These are phyloP conservation scores for Nigrospora sphaerica DNA, from an alignment of 2,329 filamentous ascomycete species.

Conservation along the genomic window DNA sequence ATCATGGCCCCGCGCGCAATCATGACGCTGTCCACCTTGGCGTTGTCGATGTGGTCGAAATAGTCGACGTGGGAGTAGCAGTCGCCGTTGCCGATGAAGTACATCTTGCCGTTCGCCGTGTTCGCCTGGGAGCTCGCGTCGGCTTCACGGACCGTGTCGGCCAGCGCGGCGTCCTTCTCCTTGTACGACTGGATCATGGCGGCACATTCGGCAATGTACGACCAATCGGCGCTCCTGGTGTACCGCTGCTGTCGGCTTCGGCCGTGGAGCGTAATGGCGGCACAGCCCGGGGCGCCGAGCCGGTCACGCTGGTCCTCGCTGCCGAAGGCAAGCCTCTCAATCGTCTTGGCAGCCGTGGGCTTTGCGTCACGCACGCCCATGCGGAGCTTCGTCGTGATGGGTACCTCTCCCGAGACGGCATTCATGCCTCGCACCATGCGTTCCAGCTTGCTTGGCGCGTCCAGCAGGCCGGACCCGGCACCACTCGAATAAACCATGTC, in stretches of 20 bases:
- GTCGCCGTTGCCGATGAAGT: slow-evolving; percentile 94
- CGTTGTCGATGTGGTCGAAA: slow-evolving; percentile 65
- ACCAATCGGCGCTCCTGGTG: slow-evolving; percentile 87
- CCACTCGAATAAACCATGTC: slow-evolving; percentile 86
- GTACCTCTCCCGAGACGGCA: slow-evolving; percentile 79
- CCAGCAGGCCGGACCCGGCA: slow-evolving; percentile 86
- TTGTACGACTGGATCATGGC: slow-evolving; percentile 78
- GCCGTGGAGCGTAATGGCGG: slow-evolving; percentile 93
- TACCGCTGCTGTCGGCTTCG: slow-evolving; percentile 92
- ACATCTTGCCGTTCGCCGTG: slow-evolving; percentile 61
- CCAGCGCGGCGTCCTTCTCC: slow-evolving; percentile 53
- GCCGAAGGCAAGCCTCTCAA: slow-evolving; percentile 78
- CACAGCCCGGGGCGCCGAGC: slow-evolving; percentile 73
- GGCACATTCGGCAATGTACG: slow-evolving; percentile 86
- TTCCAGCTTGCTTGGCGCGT: slow-evolving; percentile 79
- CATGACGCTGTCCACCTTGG: slow-evolving; percentile 90
- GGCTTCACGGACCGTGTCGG: slow-evolving; percentile 71
- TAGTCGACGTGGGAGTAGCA: slow-evolving; percentile 93
- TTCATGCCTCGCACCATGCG: slow-evolving; percentile 97
- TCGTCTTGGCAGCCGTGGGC: slow-evolving; percentile 73
- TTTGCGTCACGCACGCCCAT: slow-evolving; percentile 78
- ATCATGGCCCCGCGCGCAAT: slow-evolving; percentile 91
- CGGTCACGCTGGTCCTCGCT: slow-evolving; percentile 63
- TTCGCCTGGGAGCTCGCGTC: slow-evolving; percentile 69
- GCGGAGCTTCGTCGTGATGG: slow-evolving; percentile 90